Percentiles rank a stretch among this genome's conserved stretches.
Conservation (phyloP, 768 basidiomycete genomes). For the Suillus fuscotomentosus region DNA sequence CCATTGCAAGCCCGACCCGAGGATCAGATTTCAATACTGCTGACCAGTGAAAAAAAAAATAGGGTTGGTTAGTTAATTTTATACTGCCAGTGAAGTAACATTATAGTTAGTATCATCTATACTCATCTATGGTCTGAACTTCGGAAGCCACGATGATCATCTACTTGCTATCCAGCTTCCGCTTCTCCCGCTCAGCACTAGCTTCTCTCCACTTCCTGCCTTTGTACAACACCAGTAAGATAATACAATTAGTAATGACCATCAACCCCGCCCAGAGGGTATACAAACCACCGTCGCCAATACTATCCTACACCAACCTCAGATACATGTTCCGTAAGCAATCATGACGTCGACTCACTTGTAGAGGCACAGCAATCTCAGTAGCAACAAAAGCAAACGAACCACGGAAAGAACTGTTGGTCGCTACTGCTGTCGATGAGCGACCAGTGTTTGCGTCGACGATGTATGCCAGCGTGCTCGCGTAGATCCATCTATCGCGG, state of each 20-base stretch:
- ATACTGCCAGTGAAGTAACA: too few relatives aligned
- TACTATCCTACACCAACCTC: background rate
- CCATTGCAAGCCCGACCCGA: too few relatives aligned
- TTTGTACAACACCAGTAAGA: constrained; percentile 57
- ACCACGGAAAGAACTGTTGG: constrained; percentile 77
- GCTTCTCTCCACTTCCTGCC: constrained; percentile 58
- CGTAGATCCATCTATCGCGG: constrained; percentile 50
- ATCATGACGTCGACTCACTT: constrained; percentile 24
- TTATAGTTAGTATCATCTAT: too few relatives aligned
- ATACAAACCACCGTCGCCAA: constrained; percentile 30
- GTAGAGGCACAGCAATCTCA: constrained; percentile 75
- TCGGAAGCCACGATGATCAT: background rate
- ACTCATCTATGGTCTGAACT: too few relatives aligned
- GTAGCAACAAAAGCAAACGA: constrained; percentile 62
- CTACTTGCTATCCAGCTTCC: background rate
- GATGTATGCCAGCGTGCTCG: constrained; percentile 75
- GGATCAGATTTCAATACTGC: too few relatives aligned
- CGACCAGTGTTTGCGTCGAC: constrained; percentile 84
- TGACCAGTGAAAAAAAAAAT: too few relatives aligned
- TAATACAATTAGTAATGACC: constrained; percentile 47
- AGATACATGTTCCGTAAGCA: background rate
- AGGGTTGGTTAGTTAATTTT: too few relatives aligned
- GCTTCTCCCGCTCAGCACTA: constrained; percentile 43
- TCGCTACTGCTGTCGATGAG: constrained; percentile 72
- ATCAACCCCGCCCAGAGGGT: constrained; percentile 53